Conservation (phyloP, 768 basidiomycete species). For the Tephrocybe rancida region DNA sequence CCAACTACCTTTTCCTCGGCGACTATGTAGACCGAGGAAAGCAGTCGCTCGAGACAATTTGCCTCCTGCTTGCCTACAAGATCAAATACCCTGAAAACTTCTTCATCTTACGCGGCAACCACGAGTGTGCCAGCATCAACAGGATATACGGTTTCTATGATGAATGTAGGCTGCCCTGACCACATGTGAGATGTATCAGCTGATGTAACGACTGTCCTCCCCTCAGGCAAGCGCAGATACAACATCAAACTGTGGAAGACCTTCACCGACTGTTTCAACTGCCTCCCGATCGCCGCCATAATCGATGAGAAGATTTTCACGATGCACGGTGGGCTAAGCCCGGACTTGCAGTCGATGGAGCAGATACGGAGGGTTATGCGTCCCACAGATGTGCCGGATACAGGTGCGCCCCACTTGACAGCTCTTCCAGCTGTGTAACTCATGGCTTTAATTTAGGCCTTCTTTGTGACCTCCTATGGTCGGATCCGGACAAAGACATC, state of each 20-base stretch:
- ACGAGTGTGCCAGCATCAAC: slow-evolving; percentile 99
- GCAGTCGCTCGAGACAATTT: slow-evolving; percentile 99
- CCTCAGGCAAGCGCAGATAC: slow-evolving; percentile 95
- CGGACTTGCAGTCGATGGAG: slow-evolving; percentile 98
- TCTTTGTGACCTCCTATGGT: slow-evolving; percentile 96
- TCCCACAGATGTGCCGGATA: slow-evolving; percentile 98
- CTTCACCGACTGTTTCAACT: slow-evolving; percentile 99
- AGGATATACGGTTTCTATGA: slow-evolving; percentile 99
- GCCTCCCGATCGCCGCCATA: slow-evolving; percentile 97
- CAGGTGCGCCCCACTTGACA: slow-evolving; percentile 55
- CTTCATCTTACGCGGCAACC: slow-evolving; percentile 98
- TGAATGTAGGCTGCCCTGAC: slow-evolving; percentile 73
- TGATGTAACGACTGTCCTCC: slow-evolving; percentile 10
- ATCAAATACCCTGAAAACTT: slow-evolving; percentile 99
- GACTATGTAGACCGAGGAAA: slow-evolving; percentile 99
- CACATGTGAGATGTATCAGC: slow-evolving; percentile 8
- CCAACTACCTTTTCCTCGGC: slow-evolving; percentile 99
- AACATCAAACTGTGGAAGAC: slow-evolving; percentile 99
- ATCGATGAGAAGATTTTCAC: slow-evolving; percentile 99
- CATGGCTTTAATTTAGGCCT: slow-evolving; percentile 55
- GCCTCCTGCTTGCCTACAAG: slow-evolving; percentile 98
- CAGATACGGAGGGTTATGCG: slow-evolving; percentile 99
- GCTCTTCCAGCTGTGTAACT: not conserved
- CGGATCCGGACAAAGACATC: slow-evolving; percentile 99
- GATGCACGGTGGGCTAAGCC: slow-evolving; percentile 98